phyloP scores from a whole-genome alignment of 345 rosid genomes.

The Eucalyptus pauciflora region DNA sequence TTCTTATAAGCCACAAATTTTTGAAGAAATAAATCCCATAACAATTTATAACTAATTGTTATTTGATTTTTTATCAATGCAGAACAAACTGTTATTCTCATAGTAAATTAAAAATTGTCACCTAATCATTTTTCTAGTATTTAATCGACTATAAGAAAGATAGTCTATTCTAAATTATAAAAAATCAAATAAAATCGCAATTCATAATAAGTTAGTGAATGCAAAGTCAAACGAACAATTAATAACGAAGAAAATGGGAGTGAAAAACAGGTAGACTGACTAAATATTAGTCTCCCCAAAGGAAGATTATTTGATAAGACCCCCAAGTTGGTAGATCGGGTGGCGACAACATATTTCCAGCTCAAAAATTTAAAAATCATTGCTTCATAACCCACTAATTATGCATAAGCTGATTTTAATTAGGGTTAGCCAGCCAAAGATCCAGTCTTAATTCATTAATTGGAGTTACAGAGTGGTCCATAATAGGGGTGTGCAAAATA shows the following conservation, averaged over 20 bases:
- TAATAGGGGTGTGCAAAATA: too few relatives aligned
- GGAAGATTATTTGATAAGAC: neutral
- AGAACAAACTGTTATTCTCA: too few relatives aligned
- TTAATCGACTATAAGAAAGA: too few relatives aligned
- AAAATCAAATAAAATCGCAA: too few relatives aligned
- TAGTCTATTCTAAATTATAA: too few relatives aligned
- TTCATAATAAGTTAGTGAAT: neutral
- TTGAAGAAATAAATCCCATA: too few relatives aligned
- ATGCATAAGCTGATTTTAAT: too few relatives aligned
- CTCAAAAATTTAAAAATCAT: neutral
- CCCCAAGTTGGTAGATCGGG: neutral
- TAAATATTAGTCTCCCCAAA: neutral
- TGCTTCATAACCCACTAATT: neutral
- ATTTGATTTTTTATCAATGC: too few relatives aligned
- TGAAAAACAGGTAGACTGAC: neutral
- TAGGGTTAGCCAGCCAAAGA: neutral
- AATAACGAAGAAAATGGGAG: neutral
- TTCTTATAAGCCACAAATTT: too few relatives aligned
- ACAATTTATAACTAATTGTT: too few relatives aligned
- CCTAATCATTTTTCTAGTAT: too few relatives aligned
- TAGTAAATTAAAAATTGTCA: too few relatives aligned
- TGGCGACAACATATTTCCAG: neutral
- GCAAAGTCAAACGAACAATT: neutral
- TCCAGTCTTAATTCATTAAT: neutral
- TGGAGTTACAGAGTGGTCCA: neutral